A percentile compares a stretch with the other conserved stretches of the same genome.
Evolutionary conservation across 371 early-diverging fungal species (phyloP).

Genomic region (Parasitella parasitica): DNA sequence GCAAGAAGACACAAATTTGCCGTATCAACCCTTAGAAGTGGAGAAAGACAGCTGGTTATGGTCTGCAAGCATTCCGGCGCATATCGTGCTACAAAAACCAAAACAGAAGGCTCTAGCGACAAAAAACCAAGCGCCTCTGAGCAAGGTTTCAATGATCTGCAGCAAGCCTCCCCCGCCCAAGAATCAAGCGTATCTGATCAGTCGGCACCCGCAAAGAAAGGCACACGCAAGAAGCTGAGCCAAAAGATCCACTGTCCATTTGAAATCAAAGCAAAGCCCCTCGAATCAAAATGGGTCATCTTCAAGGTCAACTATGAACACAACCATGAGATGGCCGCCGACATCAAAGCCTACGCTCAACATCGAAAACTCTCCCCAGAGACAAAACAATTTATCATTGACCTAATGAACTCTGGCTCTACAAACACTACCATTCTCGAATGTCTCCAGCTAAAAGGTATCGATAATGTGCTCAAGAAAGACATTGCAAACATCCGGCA

Average conservation of each 20-base stretch:
- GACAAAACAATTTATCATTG: not conserved
- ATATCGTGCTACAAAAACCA: conserved; percentile 3
- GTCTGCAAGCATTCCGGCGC: conserved; percentile 18
- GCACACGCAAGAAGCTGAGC: conserved; percentile 4
- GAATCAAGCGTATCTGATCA: not conserved
- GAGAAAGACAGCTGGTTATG: conserved; percentile 5
- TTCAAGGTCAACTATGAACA: conserved; percentile 10
- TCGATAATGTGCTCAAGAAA: conserved; percentile 10
- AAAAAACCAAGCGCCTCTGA: not conserved
- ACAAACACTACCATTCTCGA: conserved; percentile 8
- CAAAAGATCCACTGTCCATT: conserved; percentile 19
- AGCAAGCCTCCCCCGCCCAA: not conserved
- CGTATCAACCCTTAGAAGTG: conserved; percentile 15
- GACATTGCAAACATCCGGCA: conserved; percentile 20
- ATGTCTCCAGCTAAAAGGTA: conserved; percentile 1
- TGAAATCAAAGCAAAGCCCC: conserved; percentile 14
- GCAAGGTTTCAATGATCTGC: not conserved
- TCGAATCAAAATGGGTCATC: not conserved
- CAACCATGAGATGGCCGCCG: conserved; percentile 17
- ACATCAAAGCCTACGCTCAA: conserved; percentile 16
- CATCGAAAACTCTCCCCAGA: conserved; percentile 11
- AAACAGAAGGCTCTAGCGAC: not conserved
- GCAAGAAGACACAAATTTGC: conserved; percentile 20
- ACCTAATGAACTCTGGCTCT: conserved; percentile 1
- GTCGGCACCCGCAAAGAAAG: not conserved